Base-by-base conservation (phyloP, 1,139 yeast species). In the Candida sojae region DNA sequence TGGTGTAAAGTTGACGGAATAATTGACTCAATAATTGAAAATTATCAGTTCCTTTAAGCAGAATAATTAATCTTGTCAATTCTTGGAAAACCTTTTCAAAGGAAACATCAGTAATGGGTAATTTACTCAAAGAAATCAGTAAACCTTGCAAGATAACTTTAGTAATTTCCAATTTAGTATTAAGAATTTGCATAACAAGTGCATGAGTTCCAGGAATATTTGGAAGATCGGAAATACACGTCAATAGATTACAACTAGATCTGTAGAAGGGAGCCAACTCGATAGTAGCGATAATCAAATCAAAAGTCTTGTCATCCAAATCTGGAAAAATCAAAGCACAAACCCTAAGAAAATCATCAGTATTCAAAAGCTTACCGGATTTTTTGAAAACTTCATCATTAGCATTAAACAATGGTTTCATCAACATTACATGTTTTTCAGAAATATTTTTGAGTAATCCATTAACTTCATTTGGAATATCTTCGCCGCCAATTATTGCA, bases 401-500 rank as follows among this genome's bases (percentile, higher is more conserved):
- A 3, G 64, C 57, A 10, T 61, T 50, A 33, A 73, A 63, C 10
- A 74, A 55, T 3, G 75, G 75, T 37, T 52, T 53, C 34, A 74
- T 58, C 4, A 66, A 48, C 11, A 55, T 52, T 3, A 75, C 72
- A 43, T 70, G 59, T 28, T 61, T 49, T 6, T 67, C 56, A 0
- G 77, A 70, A 6, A 73, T 63, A 12, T 53, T 59, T 34, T 56
- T 57, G 7, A 73, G 53, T 11, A 62, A 54, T 0, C 44, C 47
- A 30, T 55, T 57, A 2, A 70, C 53, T 36, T 65, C 69, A 1
- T 48, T 38, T 0, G 74, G 60, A 26, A 72, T 53, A 11, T 64
- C 69, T 50, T 75, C 79, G 31, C 69, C 67, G 1, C 68, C 70
- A 44, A 70, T 59, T 5, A 75, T 65, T 1, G 80, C 79, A 56